These are phyloP conservation scores for Metschnikowia dekortorum DNA, from an alignment of 805 yeast species.

Conservation along the genomic window DNA sequence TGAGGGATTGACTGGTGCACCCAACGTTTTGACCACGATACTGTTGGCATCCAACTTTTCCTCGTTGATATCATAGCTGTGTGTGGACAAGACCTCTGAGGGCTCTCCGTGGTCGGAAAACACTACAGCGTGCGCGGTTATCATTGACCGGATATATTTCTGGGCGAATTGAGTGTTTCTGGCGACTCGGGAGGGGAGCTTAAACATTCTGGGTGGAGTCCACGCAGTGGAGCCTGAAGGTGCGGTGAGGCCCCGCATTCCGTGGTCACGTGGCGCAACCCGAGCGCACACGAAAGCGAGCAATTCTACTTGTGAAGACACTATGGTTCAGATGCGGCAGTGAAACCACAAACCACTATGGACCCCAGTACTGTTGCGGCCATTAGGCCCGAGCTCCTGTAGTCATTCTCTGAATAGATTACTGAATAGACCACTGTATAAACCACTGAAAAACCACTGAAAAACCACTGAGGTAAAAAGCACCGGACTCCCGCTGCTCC, in stretches of 20 bases:
- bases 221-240: background rate
- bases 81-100: conserved; percentile 47
- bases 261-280: background rate
- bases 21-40: conserved; percentile 31
- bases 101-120: conserved; percentile 70
- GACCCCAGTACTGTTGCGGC: too few species aligned
- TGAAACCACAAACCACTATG: too few species aligned
- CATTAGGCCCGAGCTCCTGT: too few species aligned
- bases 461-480: too few species aligned
- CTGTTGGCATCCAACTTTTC: conserved; percentile 34
- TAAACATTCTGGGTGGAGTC: conserved; percentile 11
- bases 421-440: too few species aligned
- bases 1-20: conserved; percentile 41
- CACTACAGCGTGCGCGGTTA: conserved; percentile 61
- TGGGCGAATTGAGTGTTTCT: conserved; percentile 3
- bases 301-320: too few species aligned
- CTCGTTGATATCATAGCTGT: conserved; percentile 47
- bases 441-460: too few species aligned
- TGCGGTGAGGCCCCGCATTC: conserved; percentile 1
- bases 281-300: too few species aligned
- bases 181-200: conserved; percentile 3
- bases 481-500: too few species aligned
- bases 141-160: conserved; percentile 23
- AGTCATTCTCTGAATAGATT: too few species aligned
- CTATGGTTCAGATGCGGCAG: too few species aligned